Base-by-base conservation (phyloP, 1,284 basidiomycete species). In the Puccinia polysora region DNA sequence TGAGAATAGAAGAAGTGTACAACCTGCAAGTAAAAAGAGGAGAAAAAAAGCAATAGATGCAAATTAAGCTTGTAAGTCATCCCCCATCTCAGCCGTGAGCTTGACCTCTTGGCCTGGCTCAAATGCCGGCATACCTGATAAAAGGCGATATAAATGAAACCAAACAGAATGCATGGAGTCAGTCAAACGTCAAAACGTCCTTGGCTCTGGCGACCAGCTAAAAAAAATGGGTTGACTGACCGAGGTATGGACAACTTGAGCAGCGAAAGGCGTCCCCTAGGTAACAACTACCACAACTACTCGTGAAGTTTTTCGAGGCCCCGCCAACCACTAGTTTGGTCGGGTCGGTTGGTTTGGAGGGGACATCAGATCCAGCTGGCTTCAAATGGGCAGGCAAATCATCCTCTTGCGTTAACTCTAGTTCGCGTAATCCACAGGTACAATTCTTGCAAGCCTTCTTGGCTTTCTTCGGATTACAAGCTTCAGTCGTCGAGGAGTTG, bases 51-150 rank as follows among this genome's bases (percentile, higher is more conserved):
- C n/a, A n/a, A n/a, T n/a, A n/a, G n/a, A n/a, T n/a, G n/a, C n/a
- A n/a, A n/a, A n/a, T 45, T 45, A 64, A 64, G 20, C 36, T 30
- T 80, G 93, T 75, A 93, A 86, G 80, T 95, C 91, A 80, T 94
- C 91, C 68, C 84, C 86, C 79, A 86, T 79, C 89, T 89, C 60
- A 25, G 70, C 70, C 10, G 73, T 83, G 45, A 85, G 80, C 78
- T 93, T 88, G 50, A 97, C 92, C 83, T 96, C 94, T 83, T 97
- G 91, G 68, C 96, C 96, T 0, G 96, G 95, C 81, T 96, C 91
- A 83, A 99, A 98, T 3, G 95, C 91, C 62, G 96, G 96, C 55
- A 98, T 85, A 75, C 95, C 93, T 84, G 73, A n/a, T n/a, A n/a
- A n/a, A n/a, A n/a, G n/a, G n/a, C n/a, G n/a, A n/a, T n/a, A n/a